Evolutionary conservation across 352 stramenopile species (phyloP), one percentile per base, ranked within the genome.

Genomic region (Phytophthora pisi): DNA sequence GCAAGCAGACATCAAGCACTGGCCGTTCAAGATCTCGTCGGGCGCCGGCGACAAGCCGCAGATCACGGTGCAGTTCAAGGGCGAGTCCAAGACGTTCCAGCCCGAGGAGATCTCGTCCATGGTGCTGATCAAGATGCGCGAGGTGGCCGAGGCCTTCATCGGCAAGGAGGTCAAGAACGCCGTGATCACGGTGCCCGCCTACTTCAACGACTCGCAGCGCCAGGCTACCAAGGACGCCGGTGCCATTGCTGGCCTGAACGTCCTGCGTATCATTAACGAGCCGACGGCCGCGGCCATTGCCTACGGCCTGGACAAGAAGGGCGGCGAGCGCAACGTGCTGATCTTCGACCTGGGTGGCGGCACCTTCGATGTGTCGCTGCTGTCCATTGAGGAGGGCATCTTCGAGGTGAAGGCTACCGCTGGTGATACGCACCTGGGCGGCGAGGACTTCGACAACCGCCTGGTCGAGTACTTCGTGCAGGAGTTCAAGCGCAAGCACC

Each of bases 181-280:
- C n/a, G 94, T 98, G 8, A 89, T 98, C 38, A 98, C 95, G n/a
- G 96, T 98, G 30, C 95, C 95, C n/a, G 95, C 96, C n/a, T 98
- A 98, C 68, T 98, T 98, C 74, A 98, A 98, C 73, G 91, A 98
- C 75, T 93, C 83, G 64, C 95, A 98, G 74, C 87, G 95, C 45
- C 90, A 98, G 66, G 95, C 93, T 15, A 98, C 94, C 59, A 98
- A 98, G 68, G 89, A 97, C 62, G 93, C 93, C 24, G 91, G 89
- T 8, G 70, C 77, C 45, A 98, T 98, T 61, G 77, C 92, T 15
- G 93, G 93, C 4, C 67, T 98, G 8, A 97, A 97, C 55, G 94
- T 98, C 26, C 63, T 97, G 34, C 91, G 93, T 74, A 98, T 98
- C 68, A 98, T 98, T 71, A 98, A 98, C 78, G 95, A 98, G 73